Evolutionary conservation across 345 rosid species (phyloP), one percentile per base, ranked within the genome.

Genomic region (Dipteronia dyeriana): DNA sequence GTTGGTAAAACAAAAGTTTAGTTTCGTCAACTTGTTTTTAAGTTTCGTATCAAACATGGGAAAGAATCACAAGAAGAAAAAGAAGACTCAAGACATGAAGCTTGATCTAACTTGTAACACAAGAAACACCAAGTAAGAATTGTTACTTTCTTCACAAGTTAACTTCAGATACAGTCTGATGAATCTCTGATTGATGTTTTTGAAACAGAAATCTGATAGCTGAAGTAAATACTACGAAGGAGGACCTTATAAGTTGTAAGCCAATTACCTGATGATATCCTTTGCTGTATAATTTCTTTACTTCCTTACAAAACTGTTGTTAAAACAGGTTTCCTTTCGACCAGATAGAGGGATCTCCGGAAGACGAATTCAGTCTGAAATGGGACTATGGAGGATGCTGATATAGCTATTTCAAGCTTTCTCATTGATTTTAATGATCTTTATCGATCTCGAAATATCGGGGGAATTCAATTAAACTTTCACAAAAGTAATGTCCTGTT

Each of bases 251-350:
- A 2, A 26, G 45, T 45, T 26, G 19, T 74, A 2, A 26, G 45
- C 45, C 0, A 11, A 62, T 53, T 75, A 11, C 70, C 77, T 0
- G 43, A 75, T 39, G 70, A 75, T 23, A 63, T 75, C 26, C 69
- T 75, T 47, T 26, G n/a, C 16, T 12, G 23, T 20, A 64, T 75
- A 39, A 75, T 63, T 64, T 75, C 77, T 6, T 63, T 63, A 22
- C 77, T 75, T 17, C 61, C 70, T 64, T 75, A 47, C 39, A 49
- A 63, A 64, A 47, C 77, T 47, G 77, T 61, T 7, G 70, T 64
- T 3, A 45, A 75, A 64, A 75, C 70, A 10, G 64, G 45, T 65
- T 10, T 64, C 29, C 70, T 75, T 63, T 65, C 34, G 3, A 47
- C 25, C 61, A 49, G 39, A 64, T 64, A 70, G 77, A 49, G 9